phyloP scores from a whole-genome alignment of 345 rosid genomes.

The Hibiscus trionum region DNA sequence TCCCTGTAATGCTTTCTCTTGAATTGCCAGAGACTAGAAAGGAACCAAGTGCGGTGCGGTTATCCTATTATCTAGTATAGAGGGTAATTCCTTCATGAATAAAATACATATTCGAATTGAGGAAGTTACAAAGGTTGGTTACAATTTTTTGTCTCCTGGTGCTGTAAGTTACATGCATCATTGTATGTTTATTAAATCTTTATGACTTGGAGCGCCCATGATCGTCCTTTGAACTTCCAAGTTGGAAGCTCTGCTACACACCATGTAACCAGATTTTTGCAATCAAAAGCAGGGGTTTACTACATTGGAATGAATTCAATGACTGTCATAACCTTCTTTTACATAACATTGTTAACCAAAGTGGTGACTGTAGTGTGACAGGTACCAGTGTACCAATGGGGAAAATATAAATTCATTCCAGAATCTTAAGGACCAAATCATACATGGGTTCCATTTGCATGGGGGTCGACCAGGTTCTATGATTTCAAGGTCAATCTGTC shows the following conservation, averaged over 20 bases:
- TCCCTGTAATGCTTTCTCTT: background rate
- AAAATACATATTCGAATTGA: background rate
- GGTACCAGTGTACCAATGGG: background rate
- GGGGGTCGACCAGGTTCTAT: slow-evolving; percentile 56
- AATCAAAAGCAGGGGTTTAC: background rate
- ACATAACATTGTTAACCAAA: background rate
- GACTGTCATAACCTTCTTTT: background rate
- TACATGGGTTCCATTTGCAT: background rate
- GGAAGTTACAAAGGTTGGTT: slow-evolving; percentile 26
- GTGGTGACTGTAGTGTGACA: background rate
- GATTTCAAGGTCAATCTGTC: slow-evolving; percentile 79
- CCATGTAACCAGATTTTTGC: background rate
- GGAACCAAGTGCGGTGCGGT: background rate
- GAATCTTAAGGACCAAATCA: background rate
- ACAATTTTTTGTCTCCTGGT: slow-evolving; percentile 17
- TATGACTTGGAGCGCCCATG: background rate
- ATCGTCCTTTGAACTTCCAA: too few relatives aligned
- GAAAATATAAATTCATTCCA: background rate
- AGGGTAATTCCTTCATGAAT: background rate
- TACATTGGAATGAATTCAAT: background rate
- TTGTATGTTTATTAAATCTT: background rate
- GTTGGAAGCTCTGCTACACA: background rate
- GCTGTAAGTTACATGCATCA: slow-evolving; percentile 3
- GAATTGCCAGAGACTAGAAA: slow-evolving; percentile 1
- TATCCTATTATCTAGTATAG: background rate